phyloP scores from a whole-genome alignment of 495 filamentous ascomycete genomes.

The Cercophora newfieldiana region DNA sequence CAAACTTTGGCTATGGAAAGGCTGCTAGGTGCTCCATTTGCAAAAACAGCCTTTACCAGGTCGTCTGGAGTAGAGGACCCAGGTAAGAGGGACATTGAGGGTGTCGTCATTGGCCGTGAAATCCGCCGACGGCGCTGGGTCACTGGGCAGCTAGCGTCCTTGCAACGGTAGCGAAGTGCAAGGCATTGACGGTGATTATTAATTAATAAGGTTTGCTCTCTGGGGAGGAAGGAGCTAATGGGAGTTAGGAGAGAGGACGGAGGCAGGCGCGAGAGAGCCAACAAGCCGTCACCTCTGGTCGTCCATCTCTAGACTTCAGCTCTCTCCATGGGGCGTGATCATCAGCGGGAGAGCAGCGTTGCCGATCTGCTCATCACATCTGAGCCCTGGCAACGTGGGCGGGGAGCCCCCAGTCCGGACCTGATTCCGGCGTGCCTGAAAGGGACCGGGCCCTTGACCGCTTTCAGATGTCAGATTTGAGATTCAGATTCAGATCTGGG shows the following conservation, averaged over 20 bases:
- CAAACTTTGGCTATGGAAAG: neutral
- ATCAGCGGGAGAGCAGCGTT: neutral
- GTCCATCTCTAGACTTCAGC: neutral
- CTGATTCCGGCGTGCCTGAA: conserved; percentile 5
- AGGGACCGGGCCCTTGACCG: neutral
- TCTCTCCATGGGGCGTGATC: neutral
- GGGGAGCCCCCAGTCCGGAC: neutral
- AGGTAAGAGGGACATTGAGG: neutral
- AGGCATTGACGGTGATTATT: neutral
- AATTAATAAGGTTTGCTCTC: conserved; percentile 2
- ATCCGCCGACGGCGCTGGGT: neutral
- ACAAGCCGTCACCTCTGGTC: neutral
- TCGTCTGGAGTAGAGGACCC: neutral
- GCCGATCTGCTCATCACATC: neutral
- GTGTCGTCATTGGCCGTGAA: neutral
- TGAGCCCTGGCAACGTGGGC: neutral
- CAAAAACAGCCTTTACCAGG: neutral
- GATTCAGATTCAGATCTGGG: too few species aligned
- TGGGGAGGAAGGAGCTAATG: neutral
- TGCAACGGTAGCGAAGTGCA: neutral
- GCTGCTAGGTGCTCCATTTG: neutral
- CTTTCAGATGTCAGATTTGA: conserved; percentile 15
- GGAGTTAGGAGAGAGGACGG: neutral
- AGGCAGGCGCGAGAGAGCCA: neutral
- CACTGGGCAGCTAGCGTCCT: neutral